Percentiles rank a stretch among this genome's conserved stretches.
Conservation (phyloP, 768 basidiomycete species). For the Sistotremastrum suecicum region DNA sequence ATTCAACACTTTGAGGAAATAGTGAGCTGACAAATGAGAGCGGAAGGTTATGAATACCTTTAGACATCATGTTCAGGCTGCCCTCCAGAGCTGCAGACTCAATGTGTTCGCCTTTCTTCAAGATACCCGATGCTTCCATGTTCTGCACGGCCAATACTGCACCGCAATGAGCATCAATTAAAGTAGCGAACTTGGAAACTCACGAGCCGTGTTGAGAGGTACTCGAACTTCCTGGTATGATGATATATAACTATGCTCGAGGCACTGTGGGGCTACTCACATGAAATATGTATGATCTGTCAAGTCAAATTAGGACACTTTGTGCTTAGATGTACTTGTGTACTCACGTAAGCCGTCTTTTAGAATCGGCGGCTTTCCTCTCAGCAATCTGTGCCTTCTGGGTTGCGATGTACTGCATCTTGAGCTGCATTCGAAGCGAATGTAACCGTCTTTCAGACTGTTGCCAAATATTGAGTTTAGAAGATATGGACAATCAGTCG, state of each 20-base stretch:
- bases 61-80: constrained; percentile 79
- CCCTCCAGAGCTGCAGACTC: constrained; percentile 81
- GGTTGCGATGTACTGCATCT: constrained; percentile 38
- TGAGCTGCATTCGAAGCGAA: constrained; percentile 37
- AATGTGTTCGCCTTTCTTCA: constrained; percentile 64
- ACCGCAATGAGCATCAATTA: neutral
- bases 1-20: constrained; percentile 39
- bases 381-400: constrained; percentile 49
- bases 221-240: constrained; percentile 53
- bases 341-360: constrained; percentile 64
- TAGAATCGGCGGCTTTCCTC: constrained; percentile 66
- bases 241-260: constrained; percentile 21
- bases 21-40: constrained; percentile 4
- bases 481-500: neutral
- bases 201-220: constrained; percentile 61
- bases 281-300: neutral
- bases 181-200: constrained; percentile 6
- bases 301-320: constrained; percentile 16
- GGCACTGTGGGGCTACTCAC: neutral
- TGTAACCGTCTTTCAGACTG: constrained; percentile 34
- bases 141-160: constrained; percentile 79
- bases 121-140: constrained; percentile 64
- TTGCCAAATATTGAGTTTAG: neutral
- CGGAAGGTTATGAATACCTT: constrained; percentile 30
- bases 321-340: constrained; percentile 11